Base-by-base conservation (phyloP, 2,329 filamentous ascomycete species). In the Monilinia aucupariae region DNA sequence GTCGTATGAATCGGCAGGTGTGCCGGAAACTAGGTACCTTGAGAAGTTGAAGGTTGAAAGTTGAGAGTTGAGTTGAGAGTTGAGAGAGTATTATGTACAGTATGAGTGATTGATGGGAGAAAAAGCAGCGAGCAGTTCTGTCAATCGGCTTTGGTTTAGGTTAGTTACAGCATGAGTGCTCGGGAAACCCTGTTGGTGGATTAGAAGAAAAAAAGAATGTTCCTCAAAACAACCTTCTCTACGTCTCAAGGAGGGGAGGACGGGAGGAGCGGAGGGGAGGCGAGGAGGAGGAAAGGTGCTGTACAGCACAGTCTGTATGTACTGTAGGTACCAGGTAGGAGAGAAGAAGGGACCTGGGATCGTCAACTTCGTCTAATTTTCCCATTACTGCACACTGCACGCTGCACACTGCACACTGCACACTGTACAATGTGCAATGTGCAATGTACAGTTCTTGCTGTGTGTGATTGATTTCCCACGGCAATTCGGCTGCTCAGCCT, bases 61-160 rank as follows among this genome's bases (percentile, higher is more conserved):
- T 30, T 30, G 27, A 30, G 27, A 30, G 27, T 30, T 30, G n/a
- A n/a, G 6, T 30, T 30, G 27, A 3, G 41, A 55, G 30, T 55
- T 32, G 1, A 22, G 8, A n/a, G 0, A 22, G 4, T 22, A n/a
- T n/a, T n/a, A n/a, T n/a, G n/a, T n/a, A n/a, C n/a, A n/a, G n/a
- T n/a, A n/a, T n/a, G n/a, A n/a, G n/a, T n/a, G n/a, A n/a, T n/a
- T n/a, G n/a, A n/a, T n/a, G n/a, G n/a, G n/a, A n/a, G n/a, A n/a
- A 62, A 56, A 62, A 56, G 60, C 60, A 49, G 60, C 60, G 32
- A 49, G 53, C 52, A n/a, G n/a, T n/a, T n/a, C n/a, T n/a, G 43
- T 58, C 17, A n/a, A 48, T 50, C 51, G 60, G 52, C 32, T 58
- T n/a, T n/a, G n/a, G n/a, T n/a, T n/a, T n/a, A n/a, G n/a, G n/a